Base-by-base conservation (phyloP, 441 rosid species). In the Sinapis alba region DNA sequence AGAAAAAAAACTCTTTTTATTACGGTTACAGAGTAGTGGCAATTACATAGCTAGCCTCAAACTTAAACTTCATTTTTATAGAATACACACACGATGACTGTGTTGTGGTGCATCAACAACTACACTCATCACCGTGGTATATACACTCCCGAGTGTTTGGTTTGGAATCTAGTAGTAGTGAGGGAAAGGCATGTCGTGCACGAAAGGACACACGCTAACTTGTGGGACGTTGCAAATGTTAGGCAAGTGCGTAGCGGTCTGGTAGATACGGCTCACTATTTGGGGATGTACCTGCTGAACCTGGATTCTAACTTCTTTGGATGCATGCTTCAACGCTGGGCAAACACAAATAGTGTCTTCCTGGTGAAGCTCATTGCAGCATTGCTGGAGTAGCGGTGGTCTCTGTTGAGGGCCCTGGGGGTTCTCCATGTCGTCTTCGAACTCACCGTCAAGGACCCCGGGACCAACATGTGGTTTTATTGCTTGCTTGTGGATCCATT, bases 141-240 rank as follows among this genome's bases (percentile, higher is more conserved):
- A 45, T 43, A 59, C 69, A 24, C 18, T 9, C 21, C 53, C 6
- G 10, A 9, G 26, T 9, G 57, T 7, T 21, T 23, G 6, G 30
- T 12, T 10, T 32, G 20, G 0, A 24, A 7, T n/a, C 45, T 76
- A 68, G 63, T 75, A 34, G 34, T 34, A 68, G 7, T 69, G 57
- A 50, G 74, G 61, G 73, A 47, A 36, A 59, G 73, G 65, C 38
- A 21, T 10, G 41, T 21, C 9, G 7, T 3, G 11, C 57, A 8
- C 3, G 70, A 75, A 75, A 3, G 70, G 74, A 6, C 79, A 75
- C 21, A 38, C 69, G 18, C n/a, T 23, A 75, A 75, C 58, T 68
- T 34, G 13, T 0, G 3, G 74, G 27, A 75, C 15, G 4, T 7
- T 7, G 74, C 79, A 75, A 38, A 53, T 8, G 7, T 3, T 20